Evolutionary conservation across 805 yeast species (phyloP).

Genomic region (Candida namnaoensis): DNA sequence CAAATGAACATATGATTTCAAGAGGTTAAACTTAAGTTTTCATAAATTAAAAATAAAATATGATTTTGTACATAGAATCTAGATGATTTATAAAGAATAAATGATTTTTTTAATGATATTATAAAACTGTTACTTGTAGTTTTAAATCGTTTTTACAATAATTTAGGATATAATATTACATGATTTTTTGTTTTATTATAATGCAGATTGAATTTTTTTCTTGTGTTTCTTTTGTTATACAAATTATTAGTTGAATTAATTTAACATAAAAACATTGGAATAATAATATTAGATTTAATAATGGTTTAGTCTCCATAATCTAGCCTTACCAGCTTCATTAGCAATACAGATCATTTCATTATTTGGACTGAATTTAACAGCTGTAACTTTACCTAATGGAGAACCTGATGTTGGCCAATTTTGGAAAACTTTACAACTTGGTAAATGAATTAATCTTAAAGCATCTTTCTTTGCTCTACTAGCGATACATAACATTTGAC

Average conservation of each 20-base stretch:
- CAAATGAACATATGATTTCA: constrained; percentile 16
- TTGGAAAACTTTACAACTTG: constrained; percentile 74
- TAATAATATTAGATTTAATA: constrained; percentile 28
- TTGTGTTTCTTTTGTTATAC: no score
- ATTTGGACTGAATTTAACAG: constrained; percentile 69
- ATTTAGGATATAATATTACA: no score
- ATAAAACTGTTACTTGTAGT: no score
- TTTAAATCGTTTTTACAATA: no score
- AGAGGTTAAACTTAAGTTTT: constrained; percentile 16
- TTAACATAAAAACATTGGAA: no score
- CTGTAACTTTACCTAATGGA: constrained; percentile 90
- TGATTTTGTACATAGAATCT: no score
- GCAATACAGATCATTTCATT: constrained; percentile 83
- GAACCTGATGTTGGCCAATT: constrained; percentile 99
- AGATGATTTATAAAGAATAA: no score
- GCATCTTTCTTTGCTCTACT: constrained; percentile 84
- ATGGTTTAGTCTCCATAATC: constrained; percentile 85
- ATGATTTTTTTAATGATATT: no score
- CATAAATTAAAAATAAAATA: no score
- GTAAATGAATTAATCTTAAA: constrained; percentile 76
- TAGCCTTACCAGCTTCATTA: constrained; percentile 82
- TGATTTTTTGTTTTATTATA: no score
- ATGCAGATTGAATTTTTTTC: no score
- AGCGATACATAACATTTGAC: constrained; percentile 81
- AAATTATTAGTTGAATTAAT: no score